Evolutionary conservation across 805 yeast genomes (phyloP).

Genomic region (Kuraishia hungarica): DNA sequence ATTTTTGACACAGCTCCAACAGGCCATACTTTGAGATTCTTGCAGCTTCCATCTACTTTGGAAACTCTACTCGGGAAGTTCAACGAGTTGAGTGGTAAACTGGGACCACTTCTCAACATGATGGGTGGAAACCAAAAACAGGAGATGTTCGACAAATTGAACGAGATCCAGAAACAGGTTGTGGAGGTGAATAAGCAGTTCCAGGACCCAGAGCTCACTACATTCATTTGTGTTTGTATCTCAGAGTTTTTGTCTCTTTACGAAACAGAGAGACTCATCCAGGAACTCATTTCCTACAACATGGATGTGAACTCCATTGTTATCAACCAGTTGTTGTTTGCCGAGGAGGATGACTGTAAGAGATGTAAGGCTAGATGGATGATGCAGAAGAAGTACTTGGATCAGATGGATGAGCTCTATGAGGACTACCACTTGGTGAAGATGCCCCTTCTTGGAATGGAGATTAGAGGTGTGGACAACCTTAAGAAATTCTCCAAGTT

Average conservation of each 20-base stretch:
- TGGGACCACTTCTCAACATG: constrained; percentile 89
- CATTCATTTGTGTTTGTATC: constrained; percentile 94
- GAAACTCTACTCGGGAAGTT: constrained; percentile 83
- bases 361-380: constrained; percentile 90
- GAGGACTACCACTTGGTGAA: constrained; percentile 96
- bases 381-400: constrained; percentile 92
- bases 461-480: constrained; percentile 88
- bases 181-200: constrained; percentile 89
- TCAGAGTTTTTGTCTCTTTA: constrained; percentile 93
- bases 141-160: constrained; percentile 72
- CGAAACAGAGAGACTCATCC: constrained; percentile 97
- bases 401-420: constrained; percentile 91
- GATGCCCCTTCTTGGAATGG: constrained; percentile 92
- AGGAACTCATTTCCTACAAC: constrained; percentile 87
- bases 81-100: constrained; percentile 73
- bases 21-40: constrained; percentile 92
- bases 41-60: constrained; percentile 88
- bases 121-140: constrained; percentile 54
- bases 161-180: constrained; percentile 73
- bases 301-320: constrained; percentile 97
- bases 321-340: constrained; percentile 87
- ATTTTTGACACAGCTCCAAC: constrained; percentile 99
- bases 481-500: constrained; percentile 77
- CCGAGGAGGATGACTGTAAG: constrained; percentile 76
- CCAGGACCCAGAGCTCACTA: constrained; percentile 92